Conservation (phyloP, 768 basidiomycete genomes). For the Trametes gibbosa region DNA sequence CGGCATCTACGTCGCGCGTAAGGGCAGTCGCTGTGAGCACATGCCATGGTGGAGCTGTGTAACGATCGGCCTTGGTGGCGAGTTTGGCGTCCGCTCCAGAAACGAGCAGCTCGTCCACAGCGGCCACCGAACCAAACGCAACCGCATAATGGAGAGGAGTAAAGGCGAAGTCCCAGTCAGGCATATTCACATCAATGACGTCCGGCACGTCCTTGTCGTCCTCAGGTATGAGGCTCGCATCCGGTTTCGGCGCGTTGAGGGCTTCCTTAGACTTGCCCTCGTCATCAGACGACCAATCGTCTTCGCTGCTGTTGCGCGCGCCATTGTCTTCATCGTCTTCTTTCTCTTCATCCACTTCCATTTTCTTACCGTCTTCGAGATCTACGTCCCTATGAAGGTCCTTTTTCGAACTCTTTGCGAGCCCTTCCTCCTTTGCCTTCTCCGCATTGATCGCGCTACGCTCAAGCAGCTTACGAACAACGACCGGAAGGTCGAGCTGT, state of each 20-base stretch:
- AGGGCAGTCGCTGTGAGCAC: conserved; percentile 30
- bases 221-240: conserved; percentile 42
- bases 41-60: conserved; percentile 12
- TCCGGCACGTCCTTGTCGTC: conserved; percentile 51
- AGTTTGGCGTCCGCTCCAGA: conserved; percentile 42
- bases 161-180: conserved; percentile 60
- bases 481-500: conserved; percentile 39
- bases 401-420: conserved; percentile 14
- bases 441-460: conserved; percentile 38
- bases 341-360: conserved; percentile 6
- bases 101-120: conserved; percentile 45
- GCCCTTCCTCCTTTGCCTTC: conserved; percentile 23
- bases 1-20: conserved; percentile 24
- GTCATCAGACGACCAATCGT: conserved; percentile 32
- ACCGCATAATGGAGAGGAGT: conserved; percentile 52
- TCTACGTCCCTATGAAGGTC: conserved; percentile 13
- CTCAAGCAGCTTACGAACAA: conserved; percentile 51
- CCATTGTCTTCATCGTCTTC: conserved; percentile 15
- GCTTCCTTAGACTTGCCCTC: conserved; percentile 29
- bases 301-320: conserved; percentile 21
- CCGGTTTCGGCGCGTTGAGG: conserved; percentile 24
- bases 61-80: conserved; percentile 4
- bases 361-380: conserved; percentile 12
- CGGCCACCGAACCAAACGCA: conserved; percentile 42
- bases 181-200: conserved; percentile 49